Percentiles rank a stretch among this genome's conserved stretches.
Conservation (phyloP, 345 rosid species). For the Brassica nigra region DNA sequence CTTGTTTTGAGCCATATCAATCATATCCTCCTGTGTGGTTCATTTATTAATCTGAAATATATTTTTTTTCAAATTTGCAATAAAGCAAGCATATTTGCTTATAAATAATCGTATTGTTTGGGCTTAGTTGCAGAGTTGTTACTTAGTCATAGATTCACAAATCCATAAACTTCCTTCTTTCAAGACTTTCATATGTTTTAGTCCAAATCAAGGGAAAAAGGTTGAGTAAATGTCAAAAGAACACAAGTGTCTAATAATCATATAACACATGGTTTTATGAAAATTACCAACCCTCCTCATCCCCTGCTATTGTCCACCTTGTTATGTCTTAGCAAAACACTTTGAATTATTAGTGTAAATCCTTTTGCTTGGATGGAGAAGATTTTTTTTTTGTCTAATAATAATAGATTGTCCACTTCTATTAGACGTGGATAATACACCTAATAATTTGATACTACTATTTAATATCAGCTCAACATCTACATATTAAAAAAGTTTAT, state of each 20-base stretch:
- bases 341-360: neutral
- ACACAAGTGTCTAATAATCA: neutral
- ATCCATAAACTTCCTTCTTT: neutral
- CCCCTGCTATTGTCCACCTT: neutral
- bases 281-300: neutral
- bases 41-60: neutral
- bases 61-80: neutral
- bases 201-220: neutral
- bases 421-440: neutral
- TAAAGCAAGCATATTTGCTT: neutral
- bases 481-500: neutral
- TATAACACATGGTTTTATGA: neutral
- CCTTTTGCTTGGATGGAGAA: neutral
- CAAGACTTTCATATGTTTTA: neutral
- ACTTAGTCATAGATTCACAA: neutral
- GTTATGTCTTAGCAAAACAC: neutral
- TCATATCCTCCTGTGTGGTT: neutral
- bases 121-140: neutral
- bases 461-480: neutral
- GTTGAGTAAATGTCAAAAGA: neutral
- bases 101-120: neutral
- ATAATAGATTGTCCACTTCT: no score
- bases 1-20: neutral
- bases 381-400: no score
- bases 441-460: neutral